Percentiles rank a stretch among this genome's conserved stretches.
Conservation (phyloP, 2,329 filamentous ascomycete species). For the Beauveria varroae region DNA sequence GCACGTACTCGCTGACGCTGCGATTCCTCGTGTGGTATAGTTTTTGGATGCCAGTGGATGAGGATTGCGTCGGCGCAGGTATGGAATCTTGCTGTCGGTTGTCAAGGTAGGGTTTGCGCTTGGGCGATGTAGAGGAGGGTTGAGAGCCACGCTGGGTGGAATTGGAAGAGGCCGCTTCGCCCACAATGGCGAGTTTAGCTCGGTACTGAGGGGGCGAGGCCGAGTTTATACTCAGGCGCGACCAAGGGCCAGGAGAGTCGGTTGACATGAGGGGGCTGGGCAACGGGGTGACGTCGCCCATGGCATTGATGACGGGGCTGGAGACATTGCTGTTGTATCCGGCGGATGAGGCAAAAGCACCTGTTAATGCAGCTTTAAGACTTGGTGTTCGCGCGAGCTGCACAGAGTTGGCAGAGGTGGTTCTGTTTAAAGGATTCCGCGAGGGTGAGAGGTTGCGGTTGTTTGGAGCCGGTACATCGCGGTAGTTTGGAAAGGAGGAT, state of each 20-base stretch:
- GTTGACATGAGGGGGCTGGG: constrained; percentile 64
- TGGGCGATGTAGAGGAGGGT: constrained; percentile 32
- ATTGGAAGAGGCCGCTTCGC: constrained; percentile 23
- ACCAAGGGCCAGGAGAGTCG: constrained; percentile 63
- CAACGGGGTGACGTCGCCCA: constrained; percentile 71
- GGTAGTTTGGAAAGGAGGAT: constrained; percentile 2
- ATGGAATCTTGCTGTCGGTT: constrained; percentile 15
- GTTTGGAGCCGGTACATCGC: not conserved
- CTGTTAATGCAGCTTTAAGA: constrained; percentile 47
- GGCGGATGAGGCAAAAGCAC: constrained; percentile 41
- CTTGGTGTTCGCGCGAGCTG: constrained; percentile 53
- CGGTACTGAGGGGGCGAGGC: constrained; percentile 31
- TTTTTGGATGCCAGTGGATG: not conserved
- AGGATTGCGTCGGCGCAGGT: not conserved
- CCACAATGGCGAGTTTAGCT: constrained; percentile 18
- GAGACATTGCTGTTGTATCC: constrained; percentile 61
- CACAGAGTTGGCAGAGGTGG: constrained; percentile 28
- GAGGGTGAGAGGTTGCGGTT: constrained; percentile 7
- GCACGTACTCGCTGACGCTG: constrained; percentile 82
- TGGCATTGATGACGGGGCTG: constrained; percentile 66
- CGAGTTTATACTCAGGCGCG: constrained; percentile 40
- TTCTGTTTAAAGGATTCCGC: constrained; percentile 24
- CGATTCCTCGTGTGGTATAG: constrained; percentile 59
- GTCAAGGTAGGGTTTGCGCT: constrained; percentile 45
- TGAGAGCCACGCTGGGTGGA: constrained; percentile 29